phyloP scores from a whole-genome alignment of 805 yeast genomes.

The Cyberlindnera euphorbiae region DNA sequence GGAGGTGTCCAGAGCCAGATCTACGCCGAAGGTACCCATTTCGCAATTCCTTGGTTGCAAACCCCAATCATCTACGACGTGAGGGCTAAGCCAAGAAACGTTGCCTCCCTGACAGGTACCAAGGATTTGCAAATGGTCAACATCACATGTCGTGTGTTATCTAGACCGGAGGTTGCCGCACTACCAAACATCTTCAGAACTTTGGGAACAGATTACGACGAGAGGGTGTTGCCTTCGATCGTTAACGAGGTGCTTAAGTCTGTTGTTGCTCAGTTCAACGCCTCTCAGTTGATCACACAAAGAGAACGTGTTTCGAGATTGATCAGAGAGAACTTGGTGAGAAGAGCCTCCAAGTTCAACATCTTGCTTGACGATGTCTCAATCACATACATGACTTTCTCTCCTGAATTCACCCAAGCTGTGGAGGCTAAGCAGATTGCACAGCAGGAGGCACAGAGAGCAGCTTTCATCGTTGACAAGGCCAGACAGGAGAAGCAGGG shows the following conservation, averaged over 20 bases:
- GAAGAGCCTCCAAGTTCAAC: slow-evolving; percentile 89
- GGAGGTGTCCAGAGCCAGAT: slow-evolving; percentile 80
- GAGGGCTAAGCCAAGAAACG: slow-evolving; percentile 95
- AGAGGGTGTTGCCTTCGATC: slow-evolving; percentile 94
- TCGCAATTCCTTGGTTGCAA: slow-evolving; percentile 91
- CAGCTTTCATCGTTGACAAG: slow-evolving; percentile 94
- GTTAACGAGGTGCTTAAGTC: slow-evolving; percentile 95
- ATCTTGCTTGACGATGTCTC: slow-evolving; percentile 92
- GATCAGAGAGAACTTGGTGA: slow-evolving; percentile 84
- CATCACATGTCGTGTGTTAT: slow-evolving; percentile 95
- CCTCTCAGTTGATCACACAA: slow-evolving; percentile 97
- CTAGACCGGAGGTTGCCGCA: slow-evolving; percentile 76
- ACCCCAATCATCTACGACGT: slow-evolving; percentile 91
- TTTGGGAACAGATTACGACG: slow-evolving; percentile 91
- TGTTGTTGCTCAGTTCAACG: slow-evolving; percentile 97
- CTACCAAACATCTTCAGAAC: slow-evolving; percentile 88
- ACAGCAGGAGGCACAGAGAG: slow-evolving; percentile 98
- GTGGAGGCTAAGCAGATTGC: slow-evolving; percentile 99
- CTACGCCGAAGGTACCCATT: slow-evolving; percentile 91
- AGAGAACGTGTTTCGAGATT: slow-evolving; percentile 92
- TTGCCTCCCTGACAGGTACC: slow-evolving; percentile 94
- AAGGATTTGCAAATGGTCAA: slow-evolving; percentile 99
- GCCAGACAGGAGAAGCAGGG: slow-evolving; percentile 98
- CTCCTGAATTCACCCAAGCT: slow-evolving; percentile 96
- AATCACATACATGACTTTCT: slow-evolving; percentile 92